Percentiles rank a stretch among this genome's conserved stretches.
These are phyloP conservation scores for Agaricus subrufescens DNA, from an alignment of 768 basidiomycete genomes.

Conservation along the genomic window DNA sequence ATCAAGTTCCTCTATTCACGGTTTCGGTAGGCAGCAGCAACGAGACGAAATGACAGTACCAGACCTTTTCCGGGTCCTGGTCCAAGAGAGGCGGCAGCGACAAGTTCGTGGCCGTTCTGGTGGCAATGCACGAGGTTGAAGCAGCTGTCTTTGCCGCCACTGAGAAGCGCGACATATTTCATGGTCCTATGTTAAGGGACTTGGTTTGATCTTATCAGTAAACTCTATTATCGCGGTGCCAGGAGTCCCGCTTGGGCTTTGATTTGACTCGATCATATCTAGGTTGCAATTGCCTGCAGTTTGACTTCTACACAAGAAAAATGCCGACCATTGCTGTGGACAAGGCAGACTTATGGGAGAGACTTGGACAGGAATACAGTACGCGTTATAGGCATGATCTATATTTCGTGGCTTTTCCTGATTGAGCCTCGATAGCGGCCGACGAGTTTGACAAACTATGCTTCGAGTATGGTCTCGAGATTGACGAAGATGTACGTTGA, in stretches of 20 bases:
- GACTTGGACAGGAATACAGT: slow-evolving; percentile 84
- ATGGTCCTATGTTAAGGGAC: slow-evolving; percentile 33
- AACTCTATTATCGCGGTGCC: slow-evolving; percentile 3
- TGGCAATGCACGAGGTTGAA: slow-evolving; percentile 91
- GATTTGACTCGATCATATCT: slow-evolving; percentile 29
- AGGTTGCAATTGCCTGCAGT: neutral
- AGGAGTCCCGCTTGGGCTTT: slow-evolving; percentile 2
- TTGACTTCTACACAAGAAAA: slow-evolving; percentile 9
- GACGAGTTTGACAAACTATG: slow-evolving; percentile 94
- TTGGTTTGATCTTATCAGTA: slow-evolving; percentile 14
- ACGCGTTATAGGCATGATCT: slow-evolving; percentile 12
- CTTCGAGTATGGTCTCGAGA: slow-evolving; percentile 96
- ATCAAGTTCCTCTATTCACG: slow-evolving; percentile 86
- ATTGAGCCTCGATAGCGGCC: slow-evolving; percentile 51
- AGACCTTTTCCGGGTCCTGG: slow-evolving; percentile 84
- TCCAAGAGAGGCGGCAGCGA: slow-evolving; percentile 85
- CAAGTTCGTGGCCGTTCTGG: slow-evolving; percentile 79
- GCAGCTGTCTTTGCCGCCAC: slow-evolving; percentile 97
- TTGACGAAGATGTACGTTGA: slow-evolving; percentile 89
- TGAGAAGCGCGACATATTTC: slow-evolving; percentile 93
- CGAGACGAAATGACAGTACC: slow-evolving; percentile 16
- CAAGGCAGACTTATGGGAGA: slow-evolving; percentile 89
- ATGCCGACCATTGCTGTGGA: slow-evolving; percentile 98
- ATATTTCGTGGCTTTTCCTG: slow-evolving; percentile 3
- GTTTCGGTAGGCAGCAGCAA: slow-evolving; percentile 16